Evolutionary conservation across 495 filamentous ascomycete species (phyloP), one percentile per base, ranked within the genome.

Genomic region (Penicillium steckii): DNA sequence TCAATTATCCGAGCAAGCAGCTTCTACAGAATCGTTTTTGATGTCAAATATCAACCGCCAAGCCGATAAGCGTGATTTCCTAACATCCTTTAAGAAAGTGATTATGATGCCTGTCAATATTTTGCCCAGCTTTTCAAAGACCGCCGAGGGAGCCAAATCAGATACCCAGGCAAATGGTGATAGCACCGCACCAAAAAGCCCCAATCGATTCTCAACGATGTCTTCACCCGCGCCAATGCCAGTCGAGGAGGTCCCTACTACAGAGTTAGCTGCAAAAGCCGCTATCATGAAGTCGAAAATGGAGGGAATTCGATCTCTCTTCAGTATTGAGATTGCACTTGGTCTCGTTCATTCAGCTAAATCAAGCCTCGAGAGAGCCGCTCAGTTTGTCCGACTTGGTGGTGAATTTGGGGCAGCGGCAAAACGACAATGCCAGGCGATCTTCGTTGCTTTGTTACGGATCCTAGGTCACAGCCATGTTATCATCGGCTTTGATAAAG

Each of bases 91-190:
- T 76, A 97, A 91, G 68, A 97, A 99, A 63, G 94, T 99, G 8
- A 90, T 99, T 56, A 95, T 97, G 89, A 91, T 95, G 85, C 95
- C 95, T 19, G 92, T 97, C 24, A 94, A 90, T 43, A 91, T 92
- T 21, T 71, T 97, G 3, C 90, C 90, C 3, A 78, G 80, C 21
- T 80, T 86, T 43, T 83, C 81, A 57, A 71, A 81, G 60, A 32
- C 67, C 19, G 75, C 60, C 46, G 78, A 53, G 15, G 52, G 65
- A 24, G 8, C 57, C 33, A 75, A 70, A 46, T 50, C 63, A 6
- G 64, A 62, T 54, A 57, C 65, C 1, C 70, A 68, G n/a, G 55
- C 72, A 1, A 66, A 63, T 43, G 62, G 61, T 18, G 50, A 61
- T 6, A 68, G 71, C 44, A 53, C 63, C 1, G 60, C 69, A 12